These are phyloP conservation scores for Orbilia ellipsospora DNA, from an alignment of 2,329 filamentous ascomycete species.

Conservation along the genomic window DNA sequence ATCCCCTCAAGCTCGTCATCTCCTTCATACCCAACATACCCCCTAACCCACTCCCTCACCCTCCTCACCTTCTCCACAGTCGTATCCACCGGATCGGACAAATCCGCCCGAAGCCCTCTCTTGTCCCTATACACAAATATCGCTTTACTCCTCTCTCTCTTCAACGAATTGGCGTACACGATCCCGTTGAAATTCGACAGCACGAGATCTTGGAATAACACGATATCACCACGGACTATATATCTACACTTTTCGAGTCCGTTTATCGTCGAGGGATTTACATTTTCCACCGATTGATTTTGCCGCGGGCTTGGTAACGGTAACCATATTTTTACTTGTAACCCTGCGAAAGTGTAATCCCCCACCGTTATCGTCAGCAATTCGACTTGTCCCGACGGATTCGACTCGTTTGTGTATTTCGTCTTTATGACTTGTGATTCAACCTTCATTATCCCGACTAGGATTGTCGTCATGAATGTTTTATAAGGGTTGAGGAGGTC, in stretches of 20 bases:
- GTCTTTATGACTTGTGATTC: slow-evolving; percentile 38
- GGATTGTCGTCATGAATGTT: slow-evolving; percentile 10
- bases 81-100: slow-evolving; percentile 37
- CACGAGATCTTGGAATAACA: slow-evolving; percentile 33
- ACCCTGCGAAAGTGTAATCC: slow-evolving; percentile 19
- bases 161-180: slow-evolving; percentile 32
- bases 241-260: slow-evolving; percentile 20
- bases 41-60: slow-evolving; percentile 42
- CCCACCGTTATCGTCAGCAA: slow-evolving; percentile 30
- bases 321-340: slow-evolving; percentile 45
- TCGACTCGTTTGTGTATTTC: slow-evolving; percentile 33
- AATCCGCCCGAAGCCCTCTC: slow-evolving; percentile 27
- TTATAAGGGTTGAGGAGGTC: slow-evolving; percentile 33
- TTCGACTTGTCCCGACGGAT: slow-evolving; percentile 25
- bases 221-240: slow-evolving; percentile 32
- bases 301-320: not conserved
- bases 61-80: slow-evolving; percentile 42
- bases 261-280: slow-evolving; percentile 8
- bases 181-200: slow-evolving; percentile 22
- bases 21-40: slow-evolving; percentile 28
- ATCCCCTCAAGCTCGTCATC: slow-evolving; percentile 14
- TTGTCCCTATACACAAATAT: slow-evolving; percentile 33
- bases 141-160: slow-evolving; percentile 29
- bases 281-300: not conserved
- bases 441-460: slow-evolving; percentile 33